Conservation (phyloP, 1,284 basidiomycete genomes). For the Cryptococcus sp. region DNA sequence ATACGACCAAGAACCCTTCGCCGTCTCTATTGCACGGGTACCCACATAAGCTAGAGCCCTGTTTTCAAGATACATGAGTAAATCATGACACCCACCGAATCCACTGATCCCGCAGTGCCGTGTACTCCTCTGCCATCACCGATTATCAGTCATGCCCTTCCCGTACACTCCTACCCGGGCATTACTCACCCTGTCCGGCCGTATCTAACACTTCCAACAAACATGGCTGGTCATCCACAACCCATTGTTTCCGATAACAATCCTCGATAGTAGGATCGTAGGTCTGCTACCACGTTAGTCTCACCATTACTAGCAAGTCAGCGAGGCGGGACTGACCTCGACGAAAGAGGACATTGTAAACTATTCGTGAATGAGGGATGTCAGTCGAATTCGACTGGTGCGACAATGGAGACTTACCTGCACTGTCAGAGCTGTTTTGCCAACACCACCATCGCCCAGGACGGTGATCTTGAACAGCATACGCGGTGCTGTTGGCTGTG, state of each 20-base stretch:
- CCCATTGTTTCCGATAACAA: conserved; percentile 87
- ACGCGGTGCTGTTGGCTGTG: conserved; percentile 14
- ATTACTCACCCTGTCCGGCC: conserved; percentile 80
- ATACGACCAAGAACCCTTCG: conserved; percentile 97
- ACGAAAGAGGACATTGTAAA: conserved; percentile 92
- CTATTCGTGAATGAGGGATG: conserved; percentile 53
- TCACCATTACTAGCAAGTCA: not conserved
- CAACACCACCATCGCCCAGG: conserved; percentile 95
- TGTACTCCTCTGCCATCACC: conserved; percentile 76
- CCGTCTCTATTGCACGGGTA: conserved; percentile 69
- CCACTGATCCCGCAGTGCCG: conserved; percentile 98
- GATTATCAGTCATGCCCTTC: conserved; percentile 4
- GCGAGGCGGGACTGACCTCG: conserved; percentile 49
- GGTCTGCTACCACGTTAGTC: conserved; percentile 23
- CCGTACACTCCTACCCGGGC: too few relatives aligned
- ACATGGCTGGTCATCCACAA: conserved; percentile 88
- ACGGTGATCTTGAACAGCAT: conserved; percentile 68
- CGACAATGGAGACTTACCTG: conserved; percentile 63
- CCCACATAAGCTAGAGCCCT: conserved; percentile 2
- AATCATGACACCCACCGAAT: conserved; percentile 67
- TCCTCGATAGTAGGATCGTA: conserved; percentile 80
- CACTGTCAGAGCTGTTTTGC: conserved; percentile 94
- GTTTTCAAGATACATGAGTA: conserved; percentile 12
- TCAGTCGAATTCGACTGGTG: not conserved
- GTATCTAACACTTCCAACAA: conserved; percentile 92